A percentile compares a stretch with the other conserved stretches of the same genome.
These are phyloP conservation scores for Ilyonectria sp. DNA, from an alignment of 2,329 filamentous ascomycete genomes.

Conservation along the genomic window DNA sequence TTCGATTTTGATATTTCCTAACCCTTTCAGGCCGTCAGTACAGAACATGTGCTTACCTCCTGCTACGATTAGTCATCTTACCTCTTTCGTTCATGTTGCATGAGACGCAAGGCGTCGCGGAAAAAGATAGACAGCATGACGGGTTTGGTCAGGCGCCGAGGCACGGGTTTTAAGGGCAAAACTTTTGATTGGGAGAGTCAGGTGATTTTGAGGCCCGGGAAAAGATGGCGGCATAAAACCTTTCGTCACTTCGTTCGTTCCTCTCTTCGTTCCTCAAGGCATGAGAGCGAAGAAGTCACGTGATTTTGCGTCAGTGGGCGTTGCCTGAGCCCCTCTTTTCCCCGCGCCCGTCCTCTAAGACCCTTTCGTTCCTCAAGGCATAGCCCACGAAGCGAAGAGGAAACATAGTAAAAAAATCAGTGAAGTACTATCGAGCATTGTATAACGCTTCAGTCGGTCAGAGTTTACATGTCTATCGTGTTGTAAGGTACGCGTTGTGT, in stretches of 20 bases:
- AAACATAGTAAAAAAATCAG: not conserved
- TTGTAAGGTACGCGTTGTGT: not conserved
- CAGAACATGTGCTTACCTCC: slow-evolving; percentile 10
- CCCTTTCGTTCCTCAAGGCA: not conserved
- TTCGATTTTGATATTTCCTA: not conserved
- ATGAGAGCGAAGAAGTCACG: too few species aligned
- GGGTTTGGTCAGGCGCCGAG: slow-evolving; percentile 18
- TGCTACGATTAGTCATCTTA: slow-evolving; percentile 11
- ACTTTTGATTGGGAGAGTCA: slow-evolving; percentile 15
- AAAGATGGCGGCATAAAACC: slow-evolving; percentile 6
- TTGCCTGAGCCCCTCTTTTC: too few species aligned
- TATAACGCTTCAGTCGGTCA: not conserved
- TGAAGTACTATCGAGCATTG: not conserved
- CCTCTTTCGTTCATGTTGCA: slow-evolving; percentile 9
- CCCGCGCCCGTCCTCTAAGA: too few species aligned
- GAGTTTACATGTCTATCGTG: not conserved
- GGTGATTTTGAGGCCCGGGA: slow-evolving; percentile 20
- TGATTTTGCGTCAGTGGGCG: too few species aligned
- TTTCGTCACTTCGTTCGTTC: too few species aligned
- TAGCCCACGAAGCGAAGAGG: not conserved
- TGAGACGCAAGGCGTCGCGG: slow-evolving; percentile 13
- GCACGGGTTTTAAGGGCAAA: slow-evolving; percentile 13
- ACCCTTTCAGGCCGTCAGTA: slow-evolving; percentile 12
- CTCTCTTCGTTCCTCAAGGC: too few species aligned
- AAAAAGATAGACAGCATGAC: slow-evolving; percentile 17